phyloP scores from a whole-genome alignment of 768 basidiomycete genomes.

The Crepidotus variabilis region DNA sequence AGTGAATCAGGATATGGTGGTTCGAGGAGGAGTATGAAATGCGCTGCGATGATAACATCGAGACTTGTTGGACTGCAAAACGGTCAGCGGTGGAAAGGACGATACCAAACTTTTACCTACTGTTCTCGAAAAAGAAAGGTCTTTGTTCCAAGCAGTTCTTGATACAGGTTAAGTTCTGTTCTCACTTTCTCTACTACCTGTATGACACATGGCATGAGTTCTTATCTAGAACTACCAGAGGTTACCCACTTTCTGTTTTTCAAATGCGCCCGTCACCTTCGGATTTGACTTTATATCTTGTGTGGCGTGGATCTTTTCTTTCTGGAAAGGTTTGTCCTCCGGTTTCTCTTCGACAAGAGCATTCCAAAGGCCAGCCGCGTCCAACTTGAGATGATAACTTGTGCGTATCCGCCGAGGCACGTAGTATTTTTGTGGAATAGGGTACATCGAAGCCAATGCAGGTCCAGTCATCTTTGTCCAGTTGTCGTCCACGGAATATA shows the following conservation, averaged over 20 bases:
- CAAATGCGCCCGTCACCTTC: constrained; percentile 52
- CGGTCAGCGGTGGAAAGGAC: neutral
- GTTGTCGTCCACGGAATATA: constrained; percentile 62
- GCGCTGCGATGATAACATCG: constrained; percentile 66
- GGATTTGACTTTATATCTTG: constrained; percentile 29
- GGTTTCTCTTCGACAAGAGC: constrained; percentile 34
- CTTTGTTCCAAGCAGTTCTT: constrained; percentile 47
- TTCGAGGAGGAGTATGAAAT: constrained; percentile 55
- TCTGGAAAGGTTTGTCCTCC: constrained; percentile 39
- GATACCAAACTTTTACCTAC: neutral
- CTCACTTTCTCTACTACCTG: constrained; percentile 62
- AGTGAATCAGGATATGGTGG: constrained; percentile 62
- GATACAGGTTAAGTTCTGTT: constrained; percentile 53
- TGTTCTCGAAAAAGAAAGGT: constrained; percentile 46
- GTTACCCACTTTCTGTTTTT: constrained; percentile 54
- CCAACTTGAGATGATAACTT: constrained; percentile 51
- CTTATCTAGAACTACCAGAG: neutral
- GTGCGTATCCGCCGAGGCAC: constrained; percentile 62
- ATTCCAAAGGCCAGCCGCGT: constrained; percentile 63
- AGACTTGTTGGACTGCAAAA: constrained; percentile 21
- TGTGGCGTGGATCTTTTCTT: constrained; percentile 23
- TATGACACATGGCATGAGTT: neutral
- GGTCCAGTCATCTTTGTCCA: constrained; percentile 56
- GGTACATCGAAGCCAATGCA: constrained; percentile 51
- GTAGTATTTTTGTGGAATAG: constrained; percentile 72